phyloP scores from a whole-genome alignment of 164 flowering plant genomes.

The Hamamelis virginiana region DNA sequence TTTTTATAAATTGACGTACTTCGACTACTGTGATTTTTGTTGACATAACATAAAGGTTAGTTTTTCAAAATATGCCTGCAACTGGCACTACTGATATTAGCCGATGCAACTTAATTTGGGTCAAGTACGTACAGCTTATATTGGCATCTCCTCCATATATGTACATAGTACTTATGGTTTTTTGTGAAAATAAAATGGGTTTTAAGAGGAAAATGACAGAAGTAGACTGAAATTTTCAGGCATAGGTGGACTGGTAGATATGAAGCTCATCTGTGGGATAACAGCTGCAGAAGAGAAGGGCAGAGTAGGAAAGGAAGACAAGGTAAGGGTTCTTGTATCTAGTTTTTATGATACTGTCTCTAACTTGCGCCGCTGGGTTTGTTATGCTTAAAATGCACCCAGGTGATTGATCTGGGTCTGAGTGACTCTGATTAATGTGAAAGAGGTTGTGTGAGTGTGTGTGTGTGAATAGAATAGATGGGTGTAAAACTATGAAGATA shows the following conservation, averaged over 20 bases:
- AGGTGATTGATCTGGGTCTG: constrained; percentile 10
- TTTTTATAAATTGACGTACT: too few species aligned
- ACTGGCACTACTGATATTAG: too few species aligned
- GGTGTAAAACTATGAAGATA: neutral
- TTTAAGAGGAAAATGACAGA: too few species aligned
- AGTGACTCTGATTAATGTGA: too few species aligned
- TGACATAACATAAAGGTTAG: too few species aligned
- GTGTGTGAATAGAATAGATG: constrained; percentile 13
- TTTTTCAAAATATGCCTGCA: too few species aligned
- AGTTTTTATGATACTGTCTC: neutral
- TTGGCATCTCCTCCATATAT: too few species aligned
- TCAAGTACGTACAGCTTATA: too few species aligned
- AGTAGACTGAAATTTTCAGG: constrained; percentile 23
- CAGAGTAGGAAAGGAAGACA: constrained; percentile 85
- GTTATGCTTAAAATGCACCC: neutral
- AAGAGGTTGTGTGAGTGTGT: neutral
- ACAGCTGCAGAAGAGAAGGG: constrained; percentile 88
- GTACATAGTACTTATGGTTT: too few species aligned
- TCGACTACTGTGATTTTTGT: too few species aligned
- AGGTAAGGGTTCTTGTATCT: constrained; percentile 44
- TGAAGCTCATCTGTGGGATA: constrained; percentile 93
- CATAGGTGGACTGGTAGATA: constrained; percentile 92
- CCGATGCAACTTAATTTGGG: too few species aligned
- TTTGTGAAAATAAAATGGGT: too few species aligned
- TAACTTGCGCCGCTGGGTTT: constrained; percentile 13